phyloP scores from a whole-genome alignment of 1,284 basidiomycete genomes.

The Tilletia caries region DNA sequence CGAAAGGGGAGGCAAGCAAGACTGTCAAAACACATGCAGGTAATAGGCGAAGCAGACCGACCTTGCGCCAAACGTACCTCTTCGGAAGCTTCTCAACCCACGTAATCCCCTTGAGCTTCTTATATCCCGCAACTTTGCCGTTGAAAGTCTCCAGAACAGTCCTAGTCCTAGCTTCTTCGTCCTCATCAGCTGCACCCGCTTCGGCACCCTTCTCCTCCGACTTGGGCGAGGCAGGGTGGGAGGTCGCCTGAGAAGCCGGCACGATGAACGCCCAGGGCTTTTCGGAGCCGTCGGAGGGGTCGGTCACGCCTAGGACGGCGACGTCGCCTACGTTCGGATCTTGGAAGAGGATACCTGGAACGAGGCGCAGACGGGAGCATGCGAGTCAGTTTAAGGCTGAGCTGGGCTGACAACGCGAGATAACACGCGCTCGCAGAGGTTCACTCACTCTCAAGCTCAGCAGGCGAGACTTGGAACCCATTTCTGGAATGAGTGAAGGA shows the following conservation, averaged over 20 bases:
- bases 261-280: constrained; percentile 29
- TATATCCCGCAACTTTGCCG: constrained; percentile 42
- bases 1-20: not conserved
- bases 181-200: constrained; percentile 20
- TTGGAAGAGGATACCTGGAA: constrained; percentile 26
- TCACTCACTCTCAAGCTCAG: constrained; percentile 41
- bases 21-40: not conserved
- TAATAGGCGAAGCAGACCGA: not conserved
- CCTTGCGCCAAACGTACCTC: constrained; percentile 12
- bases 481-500: constrained; percentile 19
- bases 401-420: too few relatives aligned
- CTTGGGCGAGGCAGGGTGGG: constrained; percentile 37
- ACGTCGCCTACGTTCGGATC: constrained; percentile 34
- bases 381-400: too few relatives aligned
- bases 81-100: constrained; percentile 47
- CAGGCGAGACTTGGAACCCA: constrained; percentile 50
- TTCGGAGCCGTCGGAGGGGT: constrained; percentile 31
- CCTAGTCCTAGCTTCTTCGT: not conserved
- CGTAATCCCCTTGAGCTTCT: constrained; percentile 42
- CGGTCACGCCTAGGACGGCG: constrained; percentile 37
- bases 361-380: too few relatives aligned
- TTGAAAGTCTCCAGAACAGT: constrained; percentile 38
- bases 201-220: constrained; percentile 20
- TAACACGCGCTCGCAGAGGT: too few relatives aligned
- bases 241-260: not conserved